phyloP scores from a whole-genome alignment of 2,329 filamentous ascomycete genomes.

The Trichoderma semiorbis region DNA sequence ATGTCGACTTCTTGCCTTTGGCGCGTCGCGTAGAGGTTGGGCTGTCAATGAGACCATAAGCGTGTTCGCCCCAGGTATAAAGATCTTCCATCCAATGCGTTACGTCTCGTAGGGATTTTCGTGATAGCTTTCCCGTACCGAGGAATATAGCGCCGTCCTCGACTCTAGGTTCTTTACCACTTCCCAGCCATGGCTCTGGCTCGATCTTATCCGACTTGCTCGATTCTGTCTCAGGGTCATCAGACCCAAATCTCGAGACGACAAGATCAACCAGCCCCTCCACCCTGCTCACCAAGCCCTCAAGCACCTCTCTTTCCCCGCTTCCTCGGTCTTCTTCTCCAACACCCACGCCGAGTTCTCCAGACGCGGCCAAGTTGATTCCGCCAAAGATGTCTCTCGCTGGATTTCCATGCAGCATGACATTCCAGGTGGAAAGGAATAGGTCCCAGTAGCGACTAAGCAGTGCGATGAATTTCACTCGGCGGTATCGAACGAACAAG shows the following conservation, averaged over 20 bases:
- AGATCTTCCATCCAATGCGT: constrained; percentile 86
- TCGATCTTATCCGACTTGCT: constrained; percentile 24
- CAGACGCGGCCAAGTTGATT: constrained; percentile 83
- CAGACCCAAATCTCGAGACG: constrained; percentile 77
- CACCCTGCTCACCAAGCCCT: constrained; percentile 76
- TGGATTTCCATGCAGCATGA: constrained; percentile 86
- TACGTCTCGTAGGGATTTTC: constrained; percentile 66
- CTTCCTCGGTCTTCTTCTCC: constrained; percentile 95
- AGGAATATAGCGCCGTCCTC: constrained; percentile 86
- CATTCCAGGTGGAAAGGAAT: constrained; percentile 73
- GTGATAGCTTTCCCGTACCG: constrained; percentile 70
- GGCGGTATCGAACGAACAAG: constrained; percentile 61
- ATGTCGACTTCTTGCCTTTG: constrained; percentile 35
- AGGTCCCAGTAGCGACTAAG: constrained; percentile 79
- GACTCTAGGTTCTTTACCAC: constrained; percentile 61
- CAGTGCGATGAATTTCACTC: constrained; percentile 66
- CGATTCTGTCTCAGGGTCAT: constrained; percentile 29
- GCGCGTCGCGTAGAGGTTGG: constrained; percentile 62
- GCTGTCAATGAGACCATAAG: constrained; percentile 82
- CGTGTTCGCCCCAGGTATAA: constrained; percentile 76
- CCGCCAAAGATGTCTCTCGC: constrained; percentile 74
- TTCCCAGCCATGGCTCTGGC: constrained; percentile 64
- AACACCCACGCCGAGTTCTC: constrained; percentile 89
- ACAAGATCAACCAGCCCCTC: constrained; percentile 85
- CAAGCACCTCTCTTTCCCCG: constrained; percentile 86